Percentiles rank a stretch among this genome's conserved stretches.
Conservation (phyloP, 1,284 basidiomycete species). For the Pseudozyma pruni region DNA sequence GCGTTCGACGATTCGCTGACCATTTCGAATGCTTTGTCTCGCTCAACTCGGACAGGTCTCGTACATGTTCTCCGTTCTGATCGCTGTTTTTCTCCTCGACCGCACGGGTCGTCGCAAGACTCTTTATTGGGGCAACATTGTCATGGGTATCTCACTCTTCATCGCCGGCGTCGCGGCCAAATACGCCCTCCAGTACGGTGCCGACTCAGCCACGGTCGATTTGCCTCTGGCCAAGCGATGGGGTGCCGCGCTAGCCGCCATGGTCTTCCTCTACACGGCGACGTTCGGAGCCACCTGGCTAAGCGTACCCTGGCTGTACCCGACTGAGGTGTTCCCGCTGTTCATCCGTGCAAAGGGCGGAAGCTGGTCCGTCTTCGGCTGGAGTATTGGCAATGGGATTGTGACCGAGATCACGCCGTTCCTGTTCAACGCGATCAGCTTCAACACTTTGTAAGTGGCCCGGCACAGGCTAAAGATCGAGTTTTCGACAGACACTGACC, state of each 20-base stretch:
- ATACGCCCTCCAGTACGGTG: slow-evolving; percentile 26
- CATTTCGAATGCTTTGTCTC: not conserved
- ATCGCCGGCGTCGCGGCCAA: slow-evolving; percentile 36
- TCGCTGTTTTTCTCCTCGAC: slow-evolving; percentile 24
- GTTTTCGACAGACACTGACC: not conserved
- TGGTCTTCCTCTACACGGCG: slow-evolving; percentile 39
- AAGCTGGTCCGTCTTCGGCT: slow-evolving; percentile 28
- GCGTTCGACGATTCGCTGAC: too few species aligned
- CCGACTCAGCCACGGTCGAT: slow-evolving; percentile 12
- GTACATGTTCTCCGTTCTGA: slow-evolving; percentile 33
- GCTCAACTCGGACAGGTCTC: slow-evolving; percentile 11
- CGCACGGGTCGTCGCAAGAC: slow-evolving; percentile 21
- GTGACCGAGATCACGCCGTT: slow-evolving; percentile 39
- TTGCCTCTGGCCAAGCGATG: slow-evolving; percentile 22
- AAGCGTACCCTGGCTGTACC: slow-evolving; percentile 24
- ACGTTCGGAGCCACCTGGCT: slow-evolving; percentile 22
- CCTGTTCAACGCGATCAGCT: slow-evolving; percentile 35
- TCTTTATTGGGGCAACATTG: slow-evolving; percentile 24
- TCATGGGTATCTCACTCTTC: slow-evolving; percentile 23
- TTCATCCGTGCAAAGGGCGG: slow-evolving; percentile 33
- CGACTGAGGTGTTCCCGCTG: slow-evolving; percentile 34
- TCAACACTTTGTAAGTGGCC: slow-evolving; percentile 42
- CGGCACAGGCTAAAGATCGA: too few species aligned
- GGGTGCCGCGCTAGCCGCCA: slow-evolving; percentile 31
- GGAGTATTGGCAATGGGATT: slow-evolving; percentile 31